Percentiles rank a stretch among this genome's conserved stretches.
Evolutionary conservation across 1,284 basidiomycete genomes (phyloP).

Genomic region (Ustilago bromivora): DNA sequence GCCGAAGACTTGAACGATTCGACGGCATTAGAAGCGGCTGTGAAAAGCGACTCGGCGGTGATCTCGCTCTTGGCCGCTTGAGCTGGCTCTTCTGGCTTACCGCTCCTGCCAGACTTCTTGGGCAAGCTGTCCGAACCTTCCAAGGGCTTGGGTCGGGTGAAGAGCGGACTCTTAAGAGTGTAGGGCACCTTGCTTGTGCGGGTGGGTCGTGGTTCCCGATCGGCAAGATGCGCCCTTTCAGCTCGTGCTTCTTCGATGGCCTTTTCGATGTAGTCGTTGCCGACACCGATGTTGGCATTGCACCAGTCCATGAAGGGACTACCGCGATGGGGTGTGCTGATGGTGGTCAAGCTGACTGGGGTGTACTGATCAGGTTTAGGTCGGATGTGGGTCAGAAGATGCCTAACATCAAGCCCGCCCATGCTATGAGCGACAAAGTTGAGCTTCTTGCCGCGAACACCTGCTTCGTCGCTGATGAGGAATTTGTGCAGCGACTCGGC

Average conservation of each 20-base stretch:
- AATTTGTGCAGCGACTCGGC: slow-evolving; percentile 83
- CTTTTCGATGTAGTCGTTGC: slow-evolving; percentile 65
- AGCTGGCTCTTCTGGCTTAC: slow-evolving; percentile 16
- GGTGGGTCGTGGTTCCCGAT: slow-evolving; percentile 23
- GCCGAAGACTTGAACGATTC: slow-evolving; percentile 3
- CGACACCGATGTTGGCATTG: slow-evolving; percentile 69
- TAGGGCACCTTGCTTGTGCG: slow-evolving; percentile 52
- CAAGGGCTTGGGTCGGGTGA: slow-evolving; percentile 53
- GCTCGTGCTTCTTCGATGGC: slow-evolving; percentile 55
- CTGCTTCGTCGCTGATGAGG: slow-evolving; percentile 76
- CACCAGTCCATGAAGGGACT: slow-evolving; percentile 99
- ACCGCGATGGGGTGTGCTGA: slow-evolving; percentile 94
- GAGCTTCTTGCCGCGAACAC: slow-evolving; percentile 76
- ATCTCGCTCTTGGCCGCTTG: slow-evolving; percentile 14
- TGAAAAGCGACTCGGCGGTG: slow-evolving; percentile 18
- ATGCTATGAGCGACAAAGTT: slow-evolving; percentile 98
- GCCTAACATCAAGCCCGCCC: slow-evolving; percentile 75
- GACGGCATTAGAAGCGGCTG: slow-evolving; percentile 31
- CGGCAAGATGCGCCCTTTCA: slow-evolving; percentile 32
- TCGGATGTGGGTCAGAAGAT: slow-evolving; percentile 86
- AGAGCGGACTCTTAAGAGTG: slow-evolving; percentile 64
- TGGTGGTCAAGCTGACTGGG: slow-evolving; percentile 87
- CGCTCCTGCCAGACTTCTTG: slow-evolving; percentile 16
- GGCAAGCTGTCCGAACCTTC: slow-evolving; percentile 33
- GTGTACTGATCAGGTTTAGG: slow-evolving; percentile 79